These are phyloP conservation scores for Trichoderma citrinoviride DNA, from an alignment of 2,329 filamentous ascomycete species.

Conservation along the genomic window DNA sequence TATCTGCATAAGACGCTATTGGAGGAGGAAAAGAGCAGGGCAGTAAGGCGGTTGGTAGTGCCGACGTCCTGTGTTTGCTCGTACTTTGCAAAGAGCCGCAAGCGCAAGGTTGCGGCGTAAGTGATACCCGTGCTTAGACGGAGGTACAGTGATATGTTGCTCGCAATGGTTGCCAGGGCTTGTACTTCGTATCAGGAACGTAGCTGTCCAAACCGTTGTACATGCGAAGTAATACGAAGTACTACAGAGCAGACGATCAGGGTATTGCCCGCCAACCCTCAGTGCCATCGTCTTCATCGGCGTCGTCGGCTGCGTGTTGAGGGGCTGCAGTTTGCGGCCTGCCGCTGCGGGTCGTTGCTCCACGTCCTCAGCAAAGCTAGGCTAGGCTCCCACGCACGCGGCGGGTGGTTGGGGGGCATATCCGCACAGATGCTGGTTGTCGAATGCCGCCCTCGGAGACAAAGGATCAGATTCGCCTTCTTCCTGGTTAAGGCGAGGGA, in stretches of 20 bases:
- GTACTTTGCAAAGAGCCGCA: background rate
- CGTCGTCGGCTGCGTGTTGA: background rate
- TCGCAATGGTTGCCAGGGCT: no score
- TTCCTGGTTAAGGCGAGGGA: background rate
- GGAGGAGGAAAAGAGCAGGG: background rate
- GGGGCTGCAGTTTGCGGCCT: conserved; percentile 7
- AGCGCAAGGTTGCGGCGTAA: background rate
- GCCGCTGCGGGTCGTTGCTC: conserved; percentile 4
- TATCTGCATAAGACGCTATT: background rate
- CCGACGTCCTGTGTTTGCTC: background rate
- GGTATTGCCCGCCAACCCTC: no score
- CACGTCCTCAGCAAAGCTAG: conserved; percentile 6
- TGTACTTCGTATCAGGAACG: background rate
- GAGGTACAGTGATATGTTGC: background rate
- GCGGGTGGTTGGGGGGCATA: background rate
- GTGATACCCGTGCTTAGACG: background rate
- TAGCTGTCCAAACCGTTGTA: background rate
- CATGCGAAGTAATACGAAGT: no score
- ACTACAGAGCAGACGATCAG: background rate
- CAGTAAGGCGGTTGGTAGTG: background rate
- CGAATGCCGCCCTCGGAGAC: conserved; percentile 7
- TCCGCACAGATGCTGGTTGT: background rate
- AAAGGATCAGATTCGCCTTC: background rate
- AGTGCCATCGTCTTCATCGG: no score
- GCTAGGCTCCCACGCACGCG: conserved; percentile 7